Conservation (phyloP, 163 green algal species). For the Scenedesmus sp. region DNA sequence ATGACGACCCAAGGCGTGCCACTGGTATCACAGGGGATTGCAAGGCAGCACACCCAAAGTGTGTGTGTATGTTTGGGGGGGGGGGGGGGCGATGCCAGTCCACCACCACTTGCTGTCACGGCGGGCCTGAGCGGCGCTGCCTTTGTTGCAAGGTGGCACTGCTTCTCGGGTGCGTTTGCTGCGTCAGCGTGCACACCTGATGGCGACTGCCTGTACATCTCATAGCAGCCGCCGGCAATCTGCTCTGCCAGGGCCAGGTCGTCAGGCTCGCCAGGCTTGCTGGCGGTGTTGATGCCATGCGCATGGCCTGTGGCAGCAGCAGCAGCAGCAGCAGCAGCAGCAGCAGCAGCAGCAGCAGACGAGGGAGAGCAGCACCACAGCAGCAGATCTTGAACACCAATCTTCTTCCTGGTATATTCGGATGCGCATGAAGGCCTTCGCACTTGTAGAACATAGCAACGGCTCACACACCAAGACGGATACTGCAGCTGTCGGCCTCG, state of each 20-base stretch:
- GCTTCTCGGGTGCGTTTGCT: too few species aligned
- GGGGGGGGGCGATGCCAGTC: too few species aligned
- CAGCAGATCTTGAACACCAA: background rate
- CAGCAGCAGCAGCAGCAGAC: background rate
- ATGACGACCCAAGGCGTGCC: too few species aligned
- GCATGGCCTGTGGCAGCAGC: conserved; percentile 68
- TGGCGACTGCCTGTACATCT: conserved; percentile 70
- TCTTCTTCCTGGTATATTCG: background rate
- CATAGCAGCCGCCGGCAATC: conserved; percentile 78
- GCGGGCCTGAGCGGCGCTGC: too few species aligned
- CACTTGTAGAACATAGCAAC: too few species aligned
- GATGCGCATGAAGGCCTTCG: conserved; percentile 84
- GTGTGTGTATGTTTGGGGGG: too few species aligned
- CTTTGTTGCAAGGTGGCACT: too few species aligned
- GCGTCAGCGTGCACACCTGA: conserved; percentile 57
- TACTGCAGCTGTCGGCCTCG: too few species aligned
- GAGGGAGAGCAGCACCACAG: background rate
- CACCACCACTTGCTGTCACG: too few species aligned
- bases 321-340: conserved; percentile 73
- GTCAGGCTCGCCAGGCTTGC: background rate
- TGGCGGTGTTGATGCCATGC: conserved; percentile 2
- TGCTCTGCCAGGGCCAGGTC: conserved; percentile 70
- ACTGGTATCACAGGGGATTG: too few species aligned
- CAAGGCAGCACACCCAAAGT: too few species aligned
- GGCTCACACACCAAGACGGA: too few species aligned